These are phyloP conservation scores for Candida nitratophila DNA, from an alignment of 805 yeast species.

Conservation along the genomic window DNA sequence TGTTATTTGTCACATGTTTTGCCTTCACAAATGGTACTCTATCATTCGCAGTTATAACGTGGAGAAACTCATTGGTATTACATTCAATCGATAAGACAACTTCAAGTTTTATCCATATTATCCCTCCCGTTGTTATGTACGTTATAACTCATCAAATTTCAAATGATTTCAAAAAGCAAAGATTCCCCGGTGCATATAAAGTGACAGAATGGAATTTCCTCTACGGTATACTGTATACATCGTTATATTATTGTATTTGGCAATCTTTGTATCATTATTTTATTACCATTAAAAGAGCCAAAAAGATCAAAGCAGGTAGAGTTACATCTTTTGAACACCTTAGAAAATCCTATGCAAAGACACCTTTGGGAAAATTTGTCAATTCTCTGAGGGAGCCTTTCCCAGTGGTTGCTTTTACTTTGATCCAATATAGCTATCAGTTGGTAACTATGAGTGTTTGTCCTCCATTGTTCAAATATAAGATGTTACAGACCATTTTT, in stretches of 20 bases:
- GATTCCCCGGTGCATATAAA: constrained; percentile 79
- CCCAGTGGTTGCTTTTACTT: constrained; percentile 82
- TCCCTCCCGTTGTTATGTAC: constrained; percentile 85
- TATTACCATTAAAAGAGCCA: constrained; percentile 73
- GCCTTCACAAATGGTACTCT: constrained; percentile 85
- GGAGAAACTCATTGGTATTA: constrained; percentile 90
- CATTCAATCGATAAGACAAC: constrained; percentile 93
- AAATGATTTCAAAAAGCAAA: constrained; percentile 35
- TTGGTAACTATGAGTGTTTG: constrained; percentile 80
- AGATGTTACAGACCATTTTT: constrained; percentile 59
- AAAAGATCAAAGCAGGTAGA: constrained; percentile 77
- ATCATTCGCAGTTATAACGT: constrained; percentile 88
- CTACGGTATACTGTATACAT: constrained; percentile 69
- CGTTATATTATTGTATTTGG: constrained; percentile 81
- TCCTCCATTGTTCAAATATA: constrained; percentile 78
- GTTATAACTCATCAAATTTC: constrained; percentile 76
- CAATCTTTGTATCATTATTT: constrained; percentile 86
- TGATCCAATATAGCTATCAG: constrained; percentile 84
- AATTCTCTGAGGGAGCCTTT: constrained; percentile 76
- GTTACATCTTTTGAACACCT: constrained; percentile 84
- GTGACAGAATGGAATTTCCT: constrained; percentile 66
- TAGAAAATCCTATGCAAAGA: constrained; percentile 60
- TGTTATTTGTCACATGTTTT: constrained; percentile 75
- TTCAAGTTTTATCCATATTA: constrained; percentile 79
- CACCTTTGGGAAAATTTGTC: constrained; percentile 66